Evolutionary conservation across 768 basidiomycete genomes (phyloP), one percentile per base, ranked within the genome.

Genomic region (Psilocybe sp.): DNA sequence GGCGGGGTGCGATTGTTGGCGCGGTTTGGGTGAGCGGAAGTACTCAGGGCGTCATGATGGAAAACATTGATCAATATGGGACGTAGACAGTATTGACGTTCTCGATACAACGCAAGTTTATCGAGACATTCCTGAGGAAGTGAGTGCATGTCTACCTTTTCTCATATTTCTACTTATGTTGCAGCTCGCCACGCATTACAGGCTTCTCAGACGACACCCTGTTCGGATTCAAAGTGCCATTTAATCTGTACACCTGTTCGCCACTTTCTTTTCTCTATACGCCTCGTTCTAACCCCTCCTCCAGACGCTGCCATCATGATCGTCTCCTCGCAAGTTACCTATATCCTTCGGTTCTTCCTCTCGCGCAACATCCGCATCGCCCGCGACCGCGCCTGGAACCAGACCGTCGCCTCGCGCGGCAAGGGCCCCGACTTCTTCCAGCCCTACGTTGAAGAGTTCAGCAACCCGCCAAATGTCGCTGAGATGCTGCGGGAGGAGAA

Each of bases 391-490:
- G 92, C 81, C 10, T 91, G 84, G 80, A 84, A 80, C 15, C 86
- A 94, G 62, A 95, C 92, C 0, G 82, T 96, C 23, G 69, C 77
- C 5, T 95, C 92, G 4, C 81, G 93, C 1, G 86, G 86, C 11
- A 96, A 96, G 58, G 83, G 85, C 0, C 70, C 77, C 0, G 83
- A 88, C 8, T 96, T 95, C 70, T 98, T 92, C 91, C 74, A 77
- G 51, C 81, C 83, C 0, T 92, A 91, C 52, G 80, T 88, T 0
- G 87, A 94, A 61, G 91, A 92, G 65, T 89, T 87, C 87, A 76
- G 83, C 19, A 61, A 69, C 2, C 87, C 88, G 0, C 84, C 80
- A 0, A 56, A 57, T 0, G 64, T 78, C 5, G 57, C 67, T 10
- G 19, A 53, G 40, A 60, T 68, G 34, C 58, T 67, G n/a, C 52